These are phyloP conservation scores for Pseudofabraea citricarpa DNA, from an alignment of 2,329 filamentous ascomycete species.

Conservation along the genomic window DNA sequence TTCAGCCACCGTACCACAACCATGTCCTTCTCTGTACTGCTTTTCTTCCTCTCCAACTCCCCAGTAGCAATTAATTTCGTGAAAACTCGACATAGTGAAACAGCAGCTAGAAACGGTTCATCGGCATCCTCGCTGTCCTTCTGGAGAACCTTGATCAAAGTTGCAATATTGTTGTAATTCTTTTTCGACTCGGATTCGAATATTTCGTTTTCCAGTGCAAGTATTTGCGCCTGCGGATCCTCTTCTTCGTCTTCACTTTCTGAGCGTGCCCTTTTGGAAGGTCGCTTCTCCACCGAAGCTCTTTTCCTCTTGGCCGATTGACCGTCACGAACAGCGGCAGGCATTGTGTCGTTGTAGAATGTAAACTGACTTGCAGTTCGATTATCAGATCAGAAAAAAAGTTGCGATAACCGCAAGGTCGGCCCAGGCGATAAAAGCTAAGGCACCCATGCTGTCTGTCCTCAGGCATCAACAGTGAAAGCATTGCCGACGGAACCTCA, in stretches of 20 bases:
- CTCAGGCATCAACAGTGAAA: background rate
- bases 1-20: constrained; percentile 76
- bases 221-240: constrained; percentile 59
- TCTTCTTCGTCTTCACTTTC: constrained; percentile 38
- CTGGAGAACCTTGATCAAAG: constrained; percentile 58
- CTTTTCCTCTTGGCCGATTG: constrained; percentile 40
- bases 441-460: background rate
- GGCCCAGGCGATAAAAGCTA: background rate
- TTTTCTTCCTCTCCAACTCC: constrained; percentile 60
- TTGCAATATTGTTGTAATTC: constrained; percentile 86
- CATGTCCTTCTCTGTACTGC: constrained; percentile 65
- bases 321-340: constrained; percentile 12
- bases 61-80: constrained; percentile 74
- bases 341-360: too few species aligned
- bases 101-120: constrained; percentile 61
- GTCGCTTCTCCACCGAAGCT: constrained; percentile 40
- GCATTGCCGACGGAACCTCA: background rate
- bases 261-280: constrained; percentile 38
- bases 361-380: too few species aligned
- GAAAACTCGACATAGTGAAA: constrained; percentile 84
- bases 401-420: background rate
- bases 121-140: constrained; percentile 46
- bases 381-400: background rate
- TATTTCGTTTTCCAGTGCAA: constrained; percentile 75
- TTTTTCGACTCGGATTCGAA: constrained; percentile 82